Base-by-base conservation (phyloP, 2,329 filamentous ascomycete genomes). In the Pseudovirgaria hyperparasitica region DNA sequence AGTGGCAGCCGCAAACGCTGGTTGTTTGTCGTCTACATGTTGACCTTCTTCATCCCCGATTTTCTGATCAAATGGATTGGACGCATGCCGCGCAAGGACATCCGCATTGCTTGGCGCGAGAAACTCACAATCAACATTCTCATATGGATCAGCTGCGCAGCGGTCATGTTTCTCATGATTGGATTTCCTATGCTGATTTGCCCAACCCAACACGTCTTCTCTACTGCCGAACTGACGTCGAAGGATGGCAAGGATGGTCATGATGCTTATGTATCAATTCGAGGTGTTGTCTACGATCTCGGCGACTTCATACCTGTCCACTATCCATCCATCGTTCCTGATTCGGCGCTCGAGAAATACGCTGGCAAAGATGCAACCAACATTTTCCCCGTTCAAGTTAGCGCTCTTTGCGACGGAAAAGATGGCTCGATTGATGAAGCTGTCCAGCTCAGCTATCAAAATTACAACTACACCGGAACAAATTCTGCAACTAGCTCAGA, bases 81-180 rank as follows among this genome's bases (percentile, higher is more conserved):
- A 13, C 70, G 80, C 27, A 94, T 94, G 78, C 70, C 79, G 33
- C 81, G 90, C 34, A 92, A 92, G 50, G 90, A 98, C 52, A 74
- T 98, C 6, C 80, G 86, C 14, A 67, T 80, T 50, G 90, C 90
- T 1, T 98, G 90, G 90, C 71, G 90, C 48, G 90, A 98, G 54
- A 98, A 98, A 65, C 54, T 98, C 32, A 87, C 90, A 28, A 98
- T 98, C 67, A 98, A 98, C 62, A 66, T 98, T 52, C 69, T 96
- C 47, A 98, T 98, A 50, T 98, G 92, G 90, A 61, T 87, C 31
- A 72, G 69, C 49, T 96, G 87, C 57, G 62, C 60, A 10, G 55
- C 81, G 25, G 74, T 82, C 16, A 70, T 79, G 30, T 98, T 98
- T 63, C 80, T 98, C 64, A 84, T 96, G 58, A 54, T 96, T 34